phyloP scores from a whole-genome alignment of 768 basidiomycete genomes.

The Russula ochroleuca region DNA sequence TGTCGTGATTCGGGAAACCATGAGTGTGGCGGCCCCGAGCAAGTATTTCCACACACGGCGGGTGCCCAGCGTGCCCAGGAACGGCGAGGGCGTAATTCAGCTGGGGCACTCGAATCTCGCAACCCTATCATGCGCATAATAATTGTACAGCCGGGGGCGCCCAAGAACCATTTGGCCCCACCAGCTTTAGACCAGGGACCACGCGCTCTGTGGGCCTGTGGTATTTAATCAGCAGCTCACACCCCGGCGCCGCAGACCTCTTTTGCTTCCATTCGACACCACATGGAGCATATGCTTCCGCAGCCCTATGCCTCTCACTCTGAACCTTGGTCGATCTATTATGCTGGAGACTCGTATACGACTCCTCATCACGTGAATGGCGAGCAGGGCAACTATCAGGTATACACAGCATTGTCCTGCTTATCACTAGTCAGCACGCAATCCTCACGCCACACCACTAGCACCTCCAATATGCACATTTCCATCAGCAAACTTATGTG shows the following conservation, averaged over 20 bases:
- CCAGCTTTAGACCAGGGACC: slow-evolving; percentile 21
- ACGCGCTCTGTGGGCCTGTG: neutral
- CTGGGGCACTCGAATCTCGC: neutral
- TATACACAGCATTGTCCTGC: neutral
- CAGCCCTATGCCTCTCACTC: neutral
- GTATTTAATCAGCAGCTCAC: slow-evolving; percentile 19
- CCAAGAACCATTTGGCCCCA: too few species aligned
- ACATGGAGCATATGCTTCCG: slow-evolving; percentile 9
- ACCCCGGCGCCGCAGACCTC: neutral
- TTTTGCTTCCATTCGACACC: neutral
- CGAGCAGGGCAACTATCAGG: slow-evolving; percentile 12
- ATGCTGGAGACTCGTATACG: neutral
- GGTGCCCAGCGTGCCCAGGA: slow-evolving; percentile 6
- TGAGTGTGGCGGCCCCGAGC: neutral
- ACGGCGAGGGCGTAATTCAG: slow-evolving; percentile 6
- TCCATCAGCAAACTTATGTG: neutral
- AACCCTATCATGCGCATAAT: neutral
- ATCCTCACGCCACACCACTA: neutral
- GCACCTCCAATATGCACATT: slow-evolving; percentile 8
- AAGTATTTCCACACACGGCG: too few species aligned
- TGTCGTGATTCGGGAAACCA: neutral
- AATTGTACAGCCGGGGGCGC: slow-evolving; percentile 5
- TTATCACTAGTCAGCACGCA: neutral
- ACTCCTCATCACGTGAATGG: slow-evolving; percentile 10
- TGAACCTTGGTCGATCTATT: slow-evolving; percentile 2